Base-by-base conservation (phyloP, 768 basidiomycete genomes). In the Panellus pusillus region DNA sequence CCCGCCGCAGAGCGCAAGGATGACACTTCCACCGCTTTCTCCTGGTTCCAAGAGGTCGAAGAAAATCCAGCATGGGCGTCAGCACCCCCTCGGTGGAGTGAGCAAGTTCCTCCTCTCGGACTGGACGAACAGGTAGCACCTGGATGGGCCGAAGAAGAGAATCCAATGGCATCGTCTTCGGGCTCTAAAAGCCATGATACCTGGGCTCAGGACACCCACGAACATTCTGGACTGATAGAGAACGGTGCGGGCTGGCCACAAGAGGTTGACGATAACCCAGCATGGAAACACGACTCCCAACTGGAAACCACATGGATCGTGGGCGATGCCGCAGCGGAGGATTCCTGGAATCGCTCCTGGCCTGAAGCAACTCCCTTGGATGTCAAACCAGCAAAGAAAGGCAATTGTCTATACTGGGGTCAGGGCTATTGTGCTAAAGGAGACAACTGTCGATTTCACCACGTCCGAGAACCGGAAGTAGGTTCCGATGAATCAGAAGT, bases 381-480 rank as follows among this genome's bases (percentile, higher is more conserved):
- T 17, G 42, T 24, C 28, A 29, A 44, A 20, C 47, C 42, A 6
- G 11, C 42, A 27, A 29, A 2, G 9, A 46, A 43, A 9, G 42
- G 17, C 2, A 41, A 41, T 35, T 58, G 57, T 31, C 48, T 44
- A 36, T 54, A 29, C 24, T 58, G 46, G 14, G 57, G 57, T 4
- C 57, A 58, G 44, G 57, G 57, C 2, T 24, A 50, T 29, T 58
- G 57, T 24, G 5, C 9, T 14, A 42, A 27, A 3, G 57, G 52
- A 9, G 57, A 54, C 9, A 1, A 12, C 4, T 58, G 57, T 40
- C 0, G 17, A 8, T 50, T 52, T 19, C 45, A 24, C 12, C 57
- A 58, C 37, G 48, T 46, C 37, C 17, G 6, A 17, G 39, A 42
- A 12, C 27, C 31, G 19, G 38, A 39, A 19, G 3, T 11, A 13